Evolutionary conservation across 2,329 filamentous ascomycete genomes (phyloP), one percentile per base, ranked within the genome.

Genomic region (Fusarium agapanthi): DNA sequence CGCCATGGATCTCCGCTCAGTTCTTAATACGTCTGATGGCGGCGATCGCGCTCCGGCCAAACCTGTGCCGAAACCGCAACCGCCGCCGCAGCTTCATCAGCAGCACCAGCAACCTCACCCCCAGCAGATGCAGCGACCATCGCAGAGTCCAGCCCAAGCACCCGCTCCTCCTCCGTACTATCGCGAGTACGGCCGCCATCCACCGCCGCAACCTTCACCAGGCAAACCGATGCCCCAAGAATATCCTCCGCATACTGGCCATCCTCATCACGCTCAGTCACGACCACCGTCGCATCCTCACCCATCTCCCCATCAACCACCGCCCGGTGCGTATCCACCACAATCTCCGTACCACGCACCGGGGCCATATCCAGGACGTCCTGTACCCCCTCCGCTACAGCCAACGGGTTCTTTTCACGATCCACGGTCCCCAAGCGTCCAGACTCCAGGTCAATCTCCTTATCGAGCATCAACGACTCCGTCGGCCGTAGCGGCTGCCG

Each of bases 11-110:
- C 83, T 89, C 64, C 81, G 83, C 71, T 85, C 84, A 22, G 86
- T 90, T 75, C 80, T 90, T 53, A 90, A 89, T 79, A 82, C 84
- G 28, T 83, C 86, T 40, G 88, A 87, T 69, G 81, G 81, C 65
- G 85, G 81, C 74, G 84, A 82, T 56, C 79, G 81, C 69, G 77
- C 78, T 50, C 79, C 80, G 56, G 75, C 79, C 62, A 80, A 80
- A 70, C 78, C 80, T 58, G 76, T 76, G 47, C 77, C 75, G 40
- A 76, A 77, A 63, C 79, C 77, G 60, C 81, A 80, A 73, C 81
- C 79, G 50, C 79, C 81, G 54, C 80, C 78, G 54, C 77, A 22
- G 35, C 26, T 28, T 18, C 50, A 77, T 58, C 70, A 81, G 7
- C 80, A 76, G 56, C 70, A 81, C 8, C 80, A 76, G 54, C 80